Evolutionary conservation across 1,284 basidiomycete species (phyloP), one percentile per base, ranked within the genome.

Genomic region (Leccinum glutinopallens): DNA sequence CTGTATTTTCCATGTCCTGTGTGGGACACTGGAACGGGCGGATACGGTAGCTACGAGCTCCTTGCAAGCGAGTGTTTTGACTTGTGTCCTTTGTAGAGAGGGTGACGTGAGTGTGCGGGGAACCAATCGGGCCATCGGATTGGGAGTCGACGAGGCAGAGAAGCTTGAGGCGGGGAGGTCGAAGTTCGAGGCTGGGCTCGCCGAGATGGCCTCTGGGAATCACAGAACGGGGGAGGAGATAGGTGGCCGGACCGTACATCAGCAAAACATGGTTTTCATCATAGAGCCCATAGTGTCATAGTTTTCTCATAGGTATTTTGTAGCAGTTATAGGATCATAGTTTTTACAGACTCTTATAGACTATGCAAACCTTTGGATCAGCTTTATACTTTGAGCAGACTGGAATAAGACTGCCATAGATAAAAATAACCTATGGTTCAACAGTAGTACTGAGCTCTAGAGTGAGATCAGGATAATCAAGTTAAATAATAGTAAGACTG

Each of bases 101-200:
- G 0, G 80, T 79, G 37, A 86, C 70, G 64, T 75, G 77, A 54
- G 61, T 62, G 65, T 75, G 76, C 5, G 75, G 66, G 41, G 70
- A 69, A 43, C 69, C 65, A 63, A 69, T 68, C 25, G 70, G 68
- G 5, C 69, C 68, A 55, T 73, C 71, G 41, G 70, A 65, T 62
- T 67, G 67, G 5, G 68, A 70, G 58, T 75, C 72, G 37, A 76
- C 72, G 35, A 88, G 79, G 37, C 80, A 76, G 72, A 90, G 84
- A 33, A 89, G 83, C 65, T 83, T 84, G 72, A 96, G 81, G 41
- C 81, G 80, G 2, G 90, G 89, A 17, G 95, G 94, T 62, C 86
- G 84, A 59, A 97, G 83, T 77, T 98, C 95, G 65, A 98, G 79
- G n/a, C 80, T 78, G 22, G 81, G 78, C 65, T 84, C 80, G 68